Conservation (phyloP, 495 filamentous ascomycete species). For the Staphylotrichum longicolle region DNA sequence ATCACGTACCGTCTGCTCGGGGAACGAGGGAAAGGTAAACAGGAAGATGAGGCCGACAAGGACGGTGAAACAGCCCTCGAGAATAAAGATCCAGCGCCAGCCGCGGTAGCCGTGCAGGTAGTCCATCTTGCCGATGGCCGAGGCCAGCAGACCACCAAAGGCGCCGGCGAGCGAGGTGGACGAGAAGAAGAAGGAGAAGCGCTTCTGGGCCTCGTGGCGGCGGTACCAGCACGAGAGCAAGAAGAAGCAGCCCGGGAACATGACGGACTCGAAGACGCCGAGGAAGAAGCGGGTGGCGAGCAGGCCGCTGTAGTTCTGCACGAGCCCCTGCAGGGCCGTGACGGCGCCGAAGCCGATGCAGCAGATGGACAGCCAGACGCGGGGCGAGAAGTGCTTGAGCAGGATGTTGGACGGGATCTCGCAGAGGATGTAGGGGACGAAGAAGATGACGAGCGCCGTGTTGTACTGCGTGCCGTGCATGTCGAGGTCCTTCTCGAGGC, state of each 20-base stretch:
- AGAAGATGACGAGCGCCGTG: slow-evolving; percentile 82
- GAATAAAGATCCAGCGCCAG: slow-evolving; percentile 82
- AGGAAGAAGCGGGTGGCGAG: slow-evolving; percentile 83
- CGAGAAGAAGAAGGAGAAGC: slow-evolving; percentile 83
- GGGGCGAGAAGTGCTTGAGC: slow-evolving; percentile 76
- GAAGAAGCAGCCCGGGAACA: slow-evolving; percentile 88
- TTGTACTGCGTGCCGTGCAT: slow-evolving; percentile 65
- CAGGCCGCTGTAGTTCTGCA: slow-evolving; percentile 73
- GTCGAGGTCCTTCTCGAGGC: slow-evolving; percentile 61
- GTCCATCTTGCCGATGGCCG: slow-evolving; percentile 80
- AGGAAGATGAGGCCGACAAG: slow-evolving; percentile 70
- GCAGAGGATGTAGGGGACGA: slow-evolving; percentile 83
- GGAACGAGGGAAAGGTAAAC: slow-evolving; percentile 78
- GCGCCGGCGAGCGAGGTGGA: slow-evolving; percentile 80
- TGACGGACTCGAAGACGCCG: slow-evolving; percentile 82
- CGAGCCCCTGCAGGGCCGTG: slow-evolving; percentile 75
- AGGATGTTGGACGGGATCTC: slow-evolving; percentile 90
- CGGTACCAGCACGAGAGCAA: slow-evolving; percentile 84
- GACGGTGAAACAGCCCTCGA: slow-evolving; percentile 73
- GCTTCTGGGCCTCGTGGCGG: slow-evolving; percentile 78
- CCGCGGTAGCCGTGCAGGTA: slow-evolving; percentile 65
- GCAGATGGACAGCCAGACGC: slow-evolving; percentile 76
- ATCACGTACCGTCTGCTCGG: slow-evolving; percentile 35
- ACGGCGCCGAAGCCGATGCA: slow-evolving; percentile 83
- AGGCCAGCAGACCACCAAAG: slow-evolving; percentile 80